Evolutionary conservation across 176 grass and related monocot genomes (phyloP), one percentile per base, ranked within the genome.

Genomic region (Raddia guianensis): DNA sequence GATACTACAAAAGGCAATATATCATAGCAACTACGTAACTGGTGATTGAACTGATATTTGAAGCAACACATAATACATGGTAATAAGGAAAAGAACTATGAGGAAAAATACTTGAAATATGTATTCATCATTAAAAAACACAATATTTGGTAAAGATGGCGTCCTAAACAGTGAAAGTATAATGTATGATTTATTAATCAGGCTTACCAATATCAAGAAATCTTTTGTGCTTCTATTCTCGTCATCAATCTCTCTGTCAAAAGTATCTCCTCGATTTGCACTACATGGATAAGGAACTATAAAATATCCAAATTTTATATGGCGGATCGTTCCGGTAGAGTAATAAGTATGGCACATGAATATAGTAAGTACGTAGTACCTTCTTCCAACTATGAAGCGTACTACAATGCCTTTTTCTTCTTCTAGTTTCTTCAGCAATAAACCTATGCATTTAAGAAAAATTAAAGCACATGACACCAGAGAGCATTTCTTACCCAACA

Each of bases 371-470:
- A 73, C 76, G 73, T 6, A 20, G 45, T 89, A 99, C 96, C 93
- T 99, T 95, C 93, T 87, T 91, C 96, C 96, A 79, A 99, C 92
- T 57, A 99, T 53, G 81, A 99, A 99, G 66, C 93, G 90, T 75
- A 93, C 92, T 72, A 93, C 75, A 85, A 95, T 86, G 73, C 91
- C 91, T 83, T 95, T 95, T 67, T 99, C 93, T 85, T 91, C 87
- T 91, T 99, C 93, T 62, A 99, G 64, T 88, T 88, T 95, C 68
- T 93, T 91, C 68, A 95, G 77, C 88, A 94, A 89, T 86, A 93
- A 84, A 89, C 90, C 95, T 98, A 90, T 45, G 18, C 78, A 78
- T 34, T 83, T 18, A 74, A 69, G 67, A 83, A 65, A 47, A 79
- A 62, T 85, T 32, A 85, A 68, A 74, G 44, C 67, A 85, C 18